These are phyloP conservation scores for Puccinia triticina DNA, from an alignment of 1,284 basidiomycete species.

Conservation along the genomic window DNA sequence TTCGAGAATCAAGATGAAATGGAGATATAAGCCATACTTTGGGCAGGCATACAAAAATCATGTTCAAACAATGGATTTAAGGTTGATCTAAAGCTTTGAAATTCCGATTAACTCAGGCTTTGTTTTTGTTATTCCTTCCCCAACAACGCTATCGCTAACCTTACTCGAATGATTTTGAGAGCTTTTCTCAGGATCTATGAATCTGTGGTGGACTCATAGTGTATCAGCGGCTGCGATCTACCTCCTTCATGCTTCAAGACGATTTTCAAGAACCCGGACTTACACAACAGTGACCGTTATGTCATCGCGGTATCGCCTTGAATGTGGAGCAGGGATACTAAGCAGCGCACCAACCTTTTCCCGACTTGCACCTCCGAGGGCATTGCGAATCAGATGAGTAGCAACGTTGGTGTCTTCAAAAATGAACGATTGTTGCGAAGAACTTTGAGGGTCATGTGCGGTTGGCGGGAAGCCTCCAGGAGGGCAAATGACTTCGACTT, in stretches of 20 bases:
- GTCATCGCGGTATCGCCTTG: slow-evolving; percentile 62
- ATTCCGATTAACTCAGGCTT: slow-evolving; percentile 47
- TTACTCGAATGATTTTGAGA: not conserved
- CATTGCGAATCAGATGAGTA: slow-evolving; percentile 90
- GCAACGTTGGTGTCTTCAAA: slow-evolving; percentile 85
- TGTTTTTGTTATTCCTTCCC: slow-evolving; percentile 35
- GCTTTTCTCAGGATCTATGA: slow-evolving; percentile 38
- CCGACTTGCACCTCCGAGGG: slow-evolving; percentile 82
- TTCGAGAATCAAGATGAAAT: not conserved
- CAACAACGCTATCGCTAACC: not conserved
- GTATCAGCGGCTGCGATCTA: not conserved
- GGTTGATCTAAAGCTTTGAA: slow-evolving; percentile 21
- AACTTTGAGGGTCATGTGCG: slow-evolving; percentile 52
- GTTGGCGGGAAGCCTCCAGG: slow-evolving; percentile 51
- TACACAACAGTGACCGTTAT: slow-evolving; percentile 51
- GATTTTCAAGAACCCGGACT: not conserved
- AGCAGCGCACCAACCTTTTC: slow-evolving; percentile 71
- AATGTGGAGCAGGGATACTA: slow-evolving; percentile 81
- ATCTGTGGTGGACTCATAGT: slow-evolving; percentile 8
- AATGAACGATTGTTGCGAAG: slow-evolving; percentile 57
- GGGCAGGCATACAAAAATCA: not conserved
- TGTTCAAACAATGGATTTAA: not conserved
- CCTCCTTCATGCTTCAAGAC: not conserved
- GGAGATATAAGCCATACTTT: not conserved
- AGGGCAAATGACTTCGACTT: slow-evolving; percentile 31